These are phyloP conservation scores for Sequoia sempervirens DNA, from an alignment of 75 land plant genomes.

Conservation along the genomic window DNA sequence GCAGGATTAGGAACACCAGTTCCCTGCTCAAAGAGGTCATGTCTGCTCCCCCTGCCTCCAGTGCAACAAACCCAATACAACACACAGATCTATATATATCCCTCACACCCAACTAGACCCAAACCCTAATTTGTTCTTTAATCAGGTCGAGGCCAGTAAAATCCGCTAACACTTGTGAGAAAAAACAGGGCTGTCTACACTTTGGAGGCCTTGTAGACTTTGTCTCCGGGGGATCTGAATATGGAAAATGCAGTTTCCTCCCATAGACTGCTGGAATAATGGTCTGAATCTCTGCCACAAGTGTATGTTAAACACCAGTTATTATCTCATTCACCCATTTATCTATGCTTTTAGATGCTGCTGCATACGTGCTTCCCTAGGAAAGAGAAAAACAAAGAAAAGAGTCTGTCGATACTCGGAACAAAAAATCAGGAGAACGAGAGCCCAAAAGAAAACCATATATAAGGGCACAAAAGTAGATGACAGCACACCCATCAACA, in stretches of 20 bases:
- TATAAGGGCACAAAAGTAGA: slow-evolving; percentile 10
- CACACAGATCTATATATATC: neutral
- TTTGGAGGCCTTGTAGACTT: no score
- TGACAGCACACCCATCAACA: slow-evolving; percentile 12
- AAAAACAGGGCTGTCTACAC: neutral
- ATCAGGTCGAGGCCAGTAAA: neutral
- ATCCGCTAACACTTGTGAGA: neutral
- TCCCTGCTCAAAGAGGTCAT: slow-evolving; percentile 86
- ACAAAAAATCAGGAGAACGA: neutral
- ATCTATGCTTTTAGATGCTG: neutral
- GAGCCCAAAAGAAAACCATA: neutral
- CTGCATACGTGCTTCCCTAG: slow-evolving; percentile 8
- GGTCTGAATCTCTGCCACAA: neutral
- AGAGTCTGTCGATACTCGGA: neutral
- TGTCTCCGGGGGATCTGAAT: neutral
- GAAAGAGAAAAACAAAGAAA: neutral
- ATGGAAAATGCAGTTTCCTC: slow-evolving; percentile 5
- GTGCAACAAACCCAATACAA: neutral
- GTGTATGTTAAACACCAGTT: neutral
- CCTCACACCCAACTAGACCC: neutral
- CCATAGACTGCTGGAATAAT: slow-evolving; percentile 4
- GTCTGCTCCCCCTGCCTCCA: neutral
- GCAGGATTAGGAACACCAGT: slow-evolving; percentile 80
- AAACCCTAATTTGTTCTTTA: neutral
- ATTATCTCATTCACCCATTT: neutral